A percentile compares a stretch with the other conserved stretches of the same genome.
Evolutionary conservation across 805 yeast species (phyloP).

Genomic region (Wickerhamia fluorescens): DNA sequence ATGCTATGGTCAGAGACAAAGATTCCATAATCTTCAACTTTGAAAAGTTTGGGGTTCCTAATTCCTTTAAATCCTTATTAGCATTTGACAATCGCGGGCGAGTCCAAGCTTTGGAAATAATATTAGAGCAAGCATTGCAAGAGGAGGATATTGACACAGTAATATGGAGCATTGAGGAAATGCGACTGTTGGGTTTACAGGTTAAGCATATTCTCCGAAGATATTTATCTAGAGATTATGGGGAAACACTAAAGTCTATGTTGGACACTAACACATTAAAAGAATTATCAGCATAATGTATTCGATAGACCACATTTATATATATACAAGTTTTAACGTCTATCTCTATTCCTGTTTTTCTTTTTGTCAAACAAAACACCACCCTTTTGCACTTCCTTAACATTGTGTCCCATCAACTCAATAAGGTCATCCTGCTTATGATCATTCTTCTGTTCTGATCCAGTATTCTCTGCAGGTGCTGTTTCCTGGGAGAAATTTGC

Average conservation of each 20-base stretch:
- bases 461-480: slow-evolving; percentile 18
- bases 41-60: slow-evolving; percentile 14
- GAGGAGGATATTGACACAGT: slow-evolving; percentile 16
- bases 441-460: slow-evolving; percentile 4
- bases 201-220: no score
- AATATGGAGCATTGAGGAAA: slow-evolving; percentile 25
- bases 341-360: slow-evolving; percentile 30
- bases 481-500: slow-evolving; percentile 33
- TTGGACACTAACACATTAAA: no score
- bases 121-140: slow-evolving; percentile 16
- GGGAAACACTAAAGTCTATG: no score
- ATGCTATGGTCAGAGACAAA: not conserved
- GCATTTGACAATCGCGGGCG: slow-evolving; percentile 8
- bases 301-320: slow-evolving; percentile 3
- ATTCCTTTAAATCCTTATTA: slow-evolving; percentile 11
- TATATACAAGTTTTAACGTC: slow-evolving; percentile 4
- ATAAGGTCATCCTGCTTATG: slow-evolving; percentile 41
- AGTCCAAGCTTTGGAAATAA: slow-evolving; percentile 13
- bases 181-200: slow-evolving; percentile 20
- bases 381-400: slow-evolving; percentile 44
- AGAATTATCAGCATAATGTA: no score
- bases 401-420: slow-evolving; percentile 54
- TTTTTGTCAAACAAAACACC: slow-evolving; percentile 45
- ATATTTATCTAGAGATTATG: no score
- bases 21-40: slow-evolving; percentile 8